phyloP scores from a whole-genome alignment of 768 basidiomycete genomes.

The Russula foetens region DNA sequence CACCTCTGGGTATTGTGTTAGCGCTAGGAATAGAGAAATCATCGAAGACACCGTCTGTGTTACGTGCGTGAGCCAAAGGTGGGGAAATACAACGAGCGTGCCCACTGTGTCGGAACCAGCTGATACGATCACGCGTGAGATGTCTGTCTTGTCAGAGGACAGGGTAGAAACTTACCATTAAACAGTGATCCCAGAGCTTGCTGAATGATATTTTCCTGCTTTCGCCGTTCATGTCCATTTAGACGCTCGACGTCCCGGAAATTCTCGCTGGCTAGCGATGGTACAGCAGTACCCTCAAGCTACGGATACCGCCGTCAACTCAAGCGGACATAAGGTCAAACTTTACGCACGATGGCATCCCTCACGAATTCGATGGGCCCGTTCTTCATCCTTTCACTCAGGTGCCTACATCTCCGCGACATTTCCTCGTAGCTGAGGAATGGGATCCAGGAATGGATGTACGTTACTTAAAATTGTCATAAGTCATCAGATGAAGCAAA shows the following conservation, averaged over 20 bases:
- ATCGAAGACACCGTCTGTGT: slow-evolving; percentile 5
- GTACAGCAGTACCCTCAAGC: slow-evolving; percentile 1
- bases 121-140: background rate
- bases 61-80: background rate
- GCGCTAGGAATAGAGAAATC: slow-evolving; percentile 2
- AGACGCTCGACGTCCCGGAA: slow-evolving; percentile 2
- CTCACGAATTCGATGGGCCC: slow-evolving; percentile 2
- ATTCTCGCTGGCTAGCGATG: slow-evolving; percentile 1
- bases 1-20: slow-evolving; percentile 2
- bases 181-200: slow-evolving; percentile 4
- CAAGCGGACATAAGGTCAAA: background rate
- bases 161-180: background rate
- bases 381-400: background rate
- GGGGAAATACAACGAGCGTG: background rate
- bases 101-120: slow-evolving; percentile 9
- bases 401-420: background rate
- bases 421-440: background rate
- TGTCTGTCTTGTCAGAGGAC: background rate
- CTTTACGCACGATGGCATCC: background rate
- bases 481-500: background rate
- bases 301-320: background rate
- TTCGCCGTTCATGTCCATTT: background rate
- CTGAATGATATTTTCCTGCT: background rate
- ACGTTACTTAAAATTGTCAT: background rate
- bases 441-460: slow-evolving; percentile 13